A percentile compares a stretch with the other conserved stretches of the same genome.
phyloP scores from a whole-genome alignment of 2,329 filamentous ascomycete genomes.

The Colletotrichum caudatum region DNA sequence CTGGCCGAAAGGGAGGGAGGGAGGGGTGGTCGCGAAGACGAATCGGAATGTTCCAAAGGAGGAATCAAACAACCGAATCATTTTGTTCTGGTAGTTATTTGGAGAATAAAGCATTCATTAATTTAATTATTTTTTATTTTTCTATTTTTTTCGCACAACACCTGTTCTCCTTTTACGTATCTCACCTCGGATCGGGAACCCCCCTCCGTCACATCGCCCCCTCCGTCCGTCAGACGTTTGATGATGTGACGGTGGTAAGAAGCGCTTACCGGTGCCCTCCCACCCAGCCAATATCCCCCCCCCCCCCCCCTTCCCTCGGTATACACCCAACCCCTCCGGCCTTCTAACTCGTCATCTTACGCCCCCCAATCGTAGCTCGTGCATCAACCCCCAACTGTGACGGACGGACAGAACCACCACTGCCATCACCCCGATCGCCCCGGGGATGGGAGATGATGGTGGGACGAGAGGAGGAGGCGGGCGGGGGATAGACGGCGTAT shows the following conservation, averaged over 20 bases:
- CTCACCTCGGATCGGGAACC: no score
- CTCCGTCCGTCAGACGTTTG: neutral
- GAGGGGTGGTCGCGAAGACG: neutral
- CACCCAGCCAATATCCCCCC: conserved; percentile 11
- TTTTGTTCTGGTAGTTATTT: no score
- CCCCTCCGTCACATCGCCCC: neutral
- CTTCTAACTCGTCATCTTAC: neutral
- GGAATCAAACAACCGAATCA: no score
- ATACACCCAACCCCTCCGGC: neutral
- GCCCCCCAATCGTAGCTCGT: conserved; percentile 19
- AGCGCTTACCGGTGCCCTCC: neutral
- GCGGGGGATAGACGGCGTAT: neutral
- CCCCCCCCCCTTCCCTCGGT: neutral
- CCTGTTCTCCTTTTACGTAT: no score
- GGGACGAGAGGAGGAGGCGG: neutral
- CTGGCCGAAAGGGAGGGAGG: no score
- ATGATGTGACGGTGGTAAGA: conserved; percentile 16
- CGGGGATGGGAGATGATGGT: no score
- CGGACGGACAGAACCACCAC: neutral
- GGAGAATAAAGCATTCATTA: neutral
- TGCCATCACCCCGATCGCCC: neutral
- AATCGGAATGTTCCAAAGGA: neutral
- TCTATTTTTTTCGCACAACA: neutral
- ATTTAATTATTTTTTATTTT: neutral
- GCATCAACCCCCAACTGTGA: neutral